phyloP scores from a whole-genome alignment of 75 land plant genomes.

The Larix kaempferi region DNA sequence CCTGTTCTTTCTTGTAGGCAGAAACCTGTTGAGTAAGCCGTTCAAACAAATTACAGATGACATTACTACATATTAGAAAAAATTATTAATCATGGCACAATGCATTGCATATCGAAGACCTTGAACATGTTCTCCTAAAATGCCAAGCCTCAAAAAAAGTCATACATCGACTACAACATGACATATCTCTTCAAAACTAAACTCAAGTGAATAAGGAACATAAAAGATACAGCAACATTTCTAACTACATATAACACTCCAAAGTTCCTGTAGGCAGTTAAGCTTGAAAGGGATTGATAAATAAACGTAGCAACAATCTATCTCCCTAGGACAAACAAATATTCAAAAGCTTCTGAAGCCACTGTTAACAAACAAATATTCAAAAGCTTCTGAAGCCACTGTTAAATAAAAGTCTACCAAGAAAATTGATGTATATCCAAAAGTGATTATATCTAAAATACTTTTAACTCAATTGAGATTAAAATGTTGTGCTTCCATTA shows the following conservation, averaged over 20 bases:
- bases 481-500: background rate
- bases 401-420: background rate
- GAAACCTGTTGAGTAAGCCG: conserved; percentile 13
- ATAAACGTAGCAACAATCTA: background rate
- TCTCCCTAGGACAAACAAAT: background rate
- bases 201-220: no score
- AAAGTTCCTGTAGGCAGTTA: background rate
- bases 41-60: background rate
- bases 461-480: background rate
- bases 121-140: conserved; percentile 10
- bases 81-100: background rate
- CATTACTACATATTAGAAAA: background rate
- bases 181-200: no score
- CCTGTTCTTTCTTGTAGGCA: conserved; percentile 26
- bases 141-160: no score
- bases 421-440: background rate
- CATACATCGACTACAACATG: no score
- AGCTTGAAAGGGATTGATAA: background rate
- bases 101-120: conserved; percentile 40
- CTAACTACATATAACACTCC: conserved; percentile 41
- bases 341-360: background rate
- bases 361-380: background rate
- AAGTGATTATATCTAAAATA: background rate
- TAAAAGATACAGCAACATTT: conserved; percentile 10
- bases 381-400: background rate